Base-by-base conservation (phyloP, 1,284 basidiomycete genomes). In the Puccinia hordei region DNA sequence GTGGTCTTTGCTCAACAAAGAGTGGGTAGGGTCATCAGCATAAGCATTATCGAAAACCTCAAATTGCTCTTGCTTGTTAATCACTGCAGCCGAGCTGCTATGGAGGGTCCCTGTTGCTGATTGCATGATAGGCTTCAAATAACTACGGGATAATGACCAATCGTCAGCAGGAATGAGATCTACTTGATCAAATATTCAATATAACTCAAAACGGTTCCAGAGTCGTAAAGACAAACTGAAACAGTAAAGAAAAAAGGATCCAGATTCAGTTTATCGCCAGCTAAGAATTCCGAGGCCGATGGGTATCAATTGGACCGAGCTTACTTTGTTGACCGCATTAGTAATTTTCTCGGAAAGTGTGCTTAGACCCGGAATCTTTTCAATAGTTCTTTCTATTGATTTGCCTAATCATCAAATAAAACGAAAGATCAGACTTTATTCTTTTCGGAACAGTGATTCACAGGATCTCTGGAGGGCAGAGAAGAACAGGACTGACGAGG, bases 381-480 rank as follows among this genome's bases (percentile, higher is more conserved):
- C 92, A 82, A 97, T 94, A 0, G 91, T 95, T 83, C 89, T 90
- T 84, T 91, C 90, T 79, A 98, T 93, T 85, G 90, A 91, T 89
- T 95, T 96, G 33, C 79, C 79, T 81, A 17, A 33, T n/a, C 33
- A 71, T 35, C 19, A 41, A 13, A 66, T n/a, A 8, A 10, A n/a
- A 65, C n/a, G 41, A 44, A 30, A 73, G 35, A 35, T 22, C n/a
- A 22, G 24, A 59, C n/a, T 19, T 69, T 12, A 5, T 27, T 17
- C 24, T n/a, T 66, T 4, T 66, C 33, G 55, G 51, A 38, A 12
- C 49, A 22, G 17, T 9, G 55, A 22, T 38, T 73, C n/a, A 1
- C 12, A 61, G 0, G 9, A 55, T 73, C 30, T 22, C 72, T n/a
- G 17, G 27, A 57, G 63, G 41, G 38, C 9, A 46, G 5, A n/a